Evolutionary conservation across 768 basidiomycete species (phyloP).

Genomic region (Psilocybe azurescens): DNA sequence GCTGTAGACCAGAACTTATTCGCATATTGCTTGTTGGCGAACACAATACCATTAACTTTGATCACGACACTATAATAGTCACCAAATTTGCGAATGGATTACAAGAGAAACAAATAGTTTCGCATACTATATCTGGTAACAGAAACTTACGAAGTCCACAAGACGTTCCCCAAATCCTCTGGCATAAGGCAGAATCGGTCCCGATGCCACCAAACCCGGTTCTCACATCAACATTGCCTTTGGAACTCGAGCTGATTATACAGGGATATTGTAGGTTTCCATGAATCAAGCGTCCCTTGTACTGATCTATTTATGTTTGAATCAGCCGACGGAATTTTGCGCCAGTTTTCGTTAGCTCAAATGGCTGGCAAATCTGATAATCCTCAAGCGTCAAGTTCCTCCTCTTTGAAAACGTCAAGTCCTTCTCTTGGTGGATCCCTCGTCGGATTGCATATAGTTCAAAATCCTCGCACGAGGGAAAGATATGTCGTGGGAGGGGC

Average conservation of each 20-base stretch:
- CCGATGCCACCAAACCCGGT: constrained; percentile 19
- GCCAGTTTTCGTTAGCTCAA: constrained; percentile 48
- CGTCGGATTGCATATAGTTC: constrained; percentile 55
- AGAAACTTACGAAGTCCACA: constrained; percentile 6
- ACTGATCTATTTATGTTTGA: neutral
- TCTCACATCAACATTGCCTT: constrained; percentile 48
- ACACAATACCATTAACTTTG: constrained; percentile 29
- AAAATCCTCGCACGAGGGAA: constrained; percentile 64
- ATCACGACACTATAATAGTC: constrained; percentile 17
- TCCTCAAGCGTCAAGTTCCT: constrained; percentile 20
- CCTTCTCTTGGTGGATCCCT: constrained; percentile 52
- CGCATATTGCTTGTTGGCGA: constrained; percentile 21
- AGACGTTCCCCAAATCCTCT: constrained; percentile 23
- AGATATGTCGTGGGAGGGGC: constrained; percentile 73
- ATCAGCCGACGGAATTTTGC: constrained; percentile 58
- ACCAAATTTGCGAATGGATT: constrained; percentile 8
- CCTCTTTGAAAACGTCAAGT: constrained; percentile 47
- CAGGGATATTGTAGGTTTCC: constrained; percentile 65
- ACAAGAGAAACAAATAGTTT: constrained; percentile 19
- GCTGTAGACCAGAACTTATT: constrained; percentile 27
- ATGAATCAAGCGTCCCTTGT: constrained; percentile 12
- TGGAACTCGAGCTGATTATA: constrained; percentile 63
- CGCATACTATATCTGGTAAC: constrained; percentile 13
- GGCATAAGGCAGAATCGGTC: constrained; percentile 24
- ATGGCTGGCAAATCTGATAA: constrained; percentile 35